These are phyloP conservation scores for Backusella macrospora DNA, from an alignment of 192 early-diverging fungal genomes.

Conservation along the genomic window DNA sequence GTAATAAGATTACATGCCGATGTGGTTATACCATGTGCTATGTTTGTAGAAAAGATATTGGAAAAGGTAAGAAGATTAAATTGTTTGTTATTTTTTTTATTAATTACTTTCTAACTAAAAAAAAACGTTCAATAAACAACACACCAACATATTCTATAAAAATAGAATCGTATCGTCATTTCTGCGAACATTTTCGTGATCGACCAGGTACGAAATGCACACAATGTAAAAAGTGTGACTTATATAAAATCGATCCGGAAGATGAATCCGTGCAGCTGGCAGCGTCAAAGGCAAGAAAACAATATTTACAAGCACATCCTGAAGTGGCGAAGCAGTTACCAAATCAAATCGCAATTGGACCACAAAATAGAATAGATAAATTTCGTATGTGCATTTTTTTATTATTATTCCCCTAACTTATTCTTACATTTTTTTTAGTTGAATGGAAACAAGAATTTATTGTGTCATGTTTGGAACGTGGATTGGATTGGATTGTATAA, in stretches of 20 bases:
- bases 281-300: slow-evolving; percentile 45
- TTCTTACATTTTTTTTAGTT: slow-evolving; percentile 3
- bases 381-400: neutral
- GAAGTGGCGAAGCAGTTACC: slow-evolving; percentile 13
- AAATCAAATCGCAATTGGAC: slow-evolving; percentile 15
- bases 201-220: slow-evolving; percentile 51
- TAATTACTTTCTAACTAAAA: neutral
- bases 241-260: slow-evolving; percentile 59
- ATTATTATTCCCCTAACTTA: neutral
- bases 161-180: slow-evolving; percentile 58
- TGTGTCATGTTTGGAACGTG: slow-evolving; percentile 16
- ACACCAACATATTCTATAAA: neutral
- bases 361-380: slow-evolving; percentile 19
- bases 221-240: slow-evolving; percentile 58
- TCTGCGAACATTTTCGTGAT: slow-evolving; percentile 63
- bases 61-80: slow-evolving; percentile 26
- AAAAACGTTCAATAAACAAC: too few relatives aligned
- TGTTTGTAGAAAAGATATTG: slow-evolving; percentile 62
- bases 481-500: slow-evolving; percentile 26
- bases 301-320: slow-evolving; percentile 46
- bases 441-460: slow-evolving; percentile 22
- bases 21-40: slow-evolving; percentile 69
- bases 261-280: slow-evolving; percentile 46
- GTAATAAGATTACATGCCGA: slow-evolving; percentile 67
- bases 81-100: neutral